Conservation (phyloP, 176 grass and related monocot species). For the Microstegium vimineum region DNA sequence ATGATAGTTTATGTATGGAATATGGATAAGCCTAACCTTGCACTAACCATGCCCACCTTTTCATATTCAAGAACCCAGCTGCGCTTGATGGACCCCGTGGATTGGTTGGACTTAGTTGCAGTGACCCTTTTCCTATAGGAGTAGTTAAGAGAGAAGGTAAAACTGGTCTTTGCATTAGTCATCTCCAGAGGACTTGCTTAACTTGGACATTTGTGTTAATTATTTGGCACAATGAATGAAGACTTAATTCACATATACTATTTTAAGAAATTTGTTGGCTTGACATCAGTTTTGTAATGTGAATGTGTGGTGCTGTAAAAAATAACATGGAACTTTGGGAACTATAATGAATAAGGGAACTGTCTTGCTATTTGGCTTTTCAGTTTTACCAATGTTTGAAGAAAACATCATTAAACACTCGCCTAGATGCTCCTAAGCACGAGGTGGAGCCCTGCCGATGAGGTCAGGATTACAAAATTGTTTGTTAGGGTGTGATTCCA, state of each 20-base stretch:
- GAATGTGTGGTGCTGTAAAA: neutral
- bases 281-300: neutral
- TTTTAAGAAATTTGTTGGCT: neutral
- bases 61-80: slow-evolving; percentile 59
- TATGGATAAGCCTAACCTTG: neutral
- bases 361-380: neutral
- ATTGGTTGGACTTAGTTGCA: slow-evolving; percentile 44
- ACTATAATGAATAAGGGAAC: neutral
- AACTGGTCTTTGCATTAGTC: neutral
- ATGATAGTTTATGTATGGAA: neutral
- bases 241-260: neutral
- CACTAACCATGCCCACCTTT: neutral
- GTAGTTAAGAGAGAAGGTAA: slow-evolving; percentile 73
- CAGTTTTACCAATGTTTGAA: neutral
- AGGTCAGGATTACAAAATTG: neutral
- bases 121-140: slow-evolving; percentile 63
- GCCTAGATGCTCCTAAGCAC: neutral
- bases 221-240: neutral
- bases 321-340: neutral
- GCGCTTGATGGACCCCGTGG: slow-evolving; percentile 51
- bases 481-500: neutral
- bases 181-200: neutral
- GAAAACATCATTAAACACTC: neutral
- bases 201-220: neutral
- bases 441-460: neutral